Conservation (phyloP, 1,139 yeast species). For the Scheffersomyces stambukii region DNA sequence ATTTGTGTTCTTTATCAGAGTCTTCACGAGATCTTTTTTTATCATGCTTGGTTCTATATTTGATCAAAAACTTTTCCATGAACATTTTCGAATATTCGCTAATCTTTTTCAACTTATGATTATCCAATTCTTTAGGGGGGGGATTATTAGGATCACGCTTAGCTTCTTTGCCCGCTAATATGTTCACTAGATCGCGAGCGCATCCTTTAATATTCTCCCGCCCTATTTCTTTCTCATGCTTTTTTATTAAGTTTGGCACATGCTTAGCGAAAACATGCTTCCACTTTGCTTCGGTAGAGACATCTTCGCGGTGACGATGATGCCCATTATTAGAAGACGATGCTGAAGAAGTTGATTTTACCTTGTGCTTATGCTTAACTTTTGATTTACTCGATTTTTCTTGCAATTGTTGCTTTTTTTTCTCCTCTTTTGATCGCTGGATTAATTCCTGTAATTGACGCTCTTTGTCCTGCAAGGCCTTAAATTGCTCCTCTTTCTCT, state of each 20-base stretch:
- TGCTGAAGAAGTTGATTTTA: slow-evolving; percentile 10
- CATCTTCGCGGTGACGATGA: slow-evolving; percentile 4
- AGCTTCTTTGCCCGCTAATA: slow-evolving; percentile 61
- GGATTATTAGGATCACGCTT: slow-evolving; percentile 33
- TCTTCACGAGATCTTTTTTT: slow-evolving; percentile 18
- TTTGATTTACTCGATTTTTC: slow-evolving; percentile 5
- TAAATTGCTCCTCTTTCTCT: slow-evolving; percentile 30
- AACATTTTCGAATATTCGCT: slow-evolving; percentile 60
- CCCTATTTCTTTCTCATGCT: slow-evolving; percentile 63
- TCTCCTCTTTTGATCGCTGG: not conserved
- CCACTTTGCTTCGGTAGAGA: slow-evolving; percentile 46
- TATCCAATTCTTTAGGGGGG: slow-evolving; percentile 57
- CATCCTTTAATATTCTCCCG: slow-evolving; percentile 72
- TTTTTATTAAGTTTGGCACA: slow-evolving; percentile 76
- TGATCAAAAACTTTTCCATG: slow-evolving; percentile 70
- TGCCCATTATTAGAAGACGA: slow-evolving; percentile 10
- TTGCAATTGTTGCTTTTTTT: slow-evolving; percentile 10
- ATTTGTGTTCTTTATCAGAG: slow-evolving; percentile 3
- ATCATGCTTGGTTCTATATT: slow-evolving; percentile 43
- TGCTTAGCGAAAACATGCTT: slow-evolving; percentile 61
- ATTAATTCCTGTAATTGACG: slow-evolving; percentile 35
- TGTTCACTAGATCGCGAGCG: slow-evolving; percentile 71
- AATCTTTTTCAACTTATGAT: slow-evolving; percentile 64
- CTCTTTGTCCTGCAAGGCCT: slow-evolving; percentile 29
- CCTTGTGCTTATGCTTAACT: slow-evolving; percentile 5